A percentile compares a stretch with the other conserved stretches of the same genome.
Conservation (phyloP, 495 filamentous ascomycete genomes). For the Penicillium cinerascens region DNA sequence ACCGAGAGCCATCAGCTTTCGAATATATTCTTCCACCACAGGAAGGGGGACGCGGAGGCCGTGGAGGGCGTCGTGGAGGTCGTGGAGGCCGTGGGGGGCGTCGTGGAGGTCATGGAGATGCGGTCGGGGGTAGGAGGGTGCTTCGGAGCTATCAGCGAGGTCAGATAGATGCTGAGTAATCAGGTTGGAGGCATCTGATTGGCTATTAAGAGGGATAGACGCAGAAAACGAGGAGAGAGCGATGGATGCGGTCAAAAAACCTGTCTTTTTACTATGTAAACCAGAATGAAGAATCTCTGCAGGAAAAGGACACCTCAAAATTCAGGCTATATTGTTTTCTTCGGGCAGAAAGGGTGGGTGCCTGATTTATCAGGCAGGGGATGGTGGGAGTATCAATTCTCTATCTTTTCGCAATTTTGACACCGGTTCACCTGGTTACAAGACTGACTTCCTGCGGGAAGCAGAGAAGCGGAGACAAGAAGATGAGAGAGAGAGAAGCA, state of each 20-base stretch:
- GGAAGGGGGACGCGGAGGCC: neutral
- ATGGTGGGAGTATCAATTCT: neutral
- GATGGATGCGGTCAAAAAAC: neutral
- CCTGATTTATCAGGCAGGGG: neutral
- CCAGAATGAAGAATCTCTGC: neutral
- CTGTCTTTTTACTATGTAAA: neutral
- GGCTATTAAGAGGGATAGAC: too few species aligned
- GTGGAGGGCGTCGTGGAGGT: neutral
- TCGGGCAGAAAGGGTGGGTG: neutral
- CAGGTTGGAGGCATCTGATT: neutral
- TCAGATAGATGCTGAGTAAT: neutral
- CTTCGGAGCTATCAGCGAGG: neutral
- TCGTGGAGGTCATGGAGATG: too few species aligned
- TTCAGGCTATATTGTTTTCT: neutral
- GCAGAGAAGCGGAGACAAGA: too few species aligned
- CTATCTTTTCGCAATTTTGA: too few species aligned
- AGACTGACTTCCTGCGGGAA: too few species aligned
- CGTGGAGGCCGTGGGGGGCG: neutral
- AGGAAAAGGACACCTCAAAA: neutral
- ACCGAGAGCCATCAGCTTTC: neutral
- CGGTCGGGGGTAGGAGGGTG: neutral
- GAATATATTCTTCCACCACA: neutral
- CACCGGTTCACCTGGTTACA: too few species aligned
- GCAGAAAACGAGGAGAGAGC: neutral
- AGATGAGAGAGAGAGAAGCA: too few species aligned